These are phyloP conservation scores for Stephania yunnanensis DNA, from an alignment of 164 flowering plant genomes.

Conservation along the genomic window DNA sequence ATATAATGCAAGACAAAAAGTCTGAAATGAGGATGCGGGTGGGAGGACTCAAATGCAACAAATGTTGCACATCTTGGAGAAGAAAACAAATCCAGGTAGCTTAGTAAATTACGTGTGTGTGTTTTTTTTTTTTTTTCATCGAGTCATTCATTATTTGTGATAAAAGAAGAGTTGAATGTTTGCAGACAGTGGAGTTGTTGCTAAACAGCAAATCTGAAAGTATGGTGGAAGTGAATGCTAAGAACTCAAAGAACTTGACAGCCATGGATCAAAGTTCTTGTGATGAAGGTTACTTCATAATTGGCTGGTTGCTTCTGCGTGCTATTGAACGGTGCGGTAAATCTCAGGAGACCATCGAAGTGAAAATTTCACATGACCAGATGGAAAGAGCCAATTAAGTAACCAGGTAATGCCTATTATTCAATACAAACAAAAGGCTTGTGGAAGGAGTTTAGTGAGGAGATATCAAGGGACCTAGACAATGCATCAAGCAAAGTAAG, in stretches of 20 bases:
- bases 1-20: too few species aligned
- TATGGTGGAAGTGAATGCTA: background rate
- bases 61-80: too few species aligned
- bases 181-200: slow-evolving; percentile 4
- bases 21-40: too few species aligned
- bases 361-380: background rate
- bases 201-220: background rate
- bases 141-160: background rate
- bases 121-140: background rate
- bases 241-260: background rate
- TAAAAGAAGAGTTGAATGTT: background rate
- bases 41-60: too few species aligned
- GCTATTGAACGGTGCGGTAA: too few species aligned
- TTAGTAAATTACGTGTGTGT: too few species aligned
- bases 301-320: background rate
- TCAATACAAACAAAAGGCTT: background rate
- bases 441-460: background rate
- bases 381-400: background rate
- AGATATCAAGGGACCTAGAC: slow-evolving; percentile 3
- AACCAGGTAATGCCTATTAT: background rate
- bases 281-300: background rate
- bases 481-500: slow-evolving; percentile 7
- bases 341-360: too few species aligned
- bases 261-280: background rate
- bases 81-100: too few species aligned